A percentile compares a stretch with the other conserved stretches of the same genome.
phyloP scores from a whole-genome alignment of 352 stramenopile species.

The Pythium coloratum region DNA sequence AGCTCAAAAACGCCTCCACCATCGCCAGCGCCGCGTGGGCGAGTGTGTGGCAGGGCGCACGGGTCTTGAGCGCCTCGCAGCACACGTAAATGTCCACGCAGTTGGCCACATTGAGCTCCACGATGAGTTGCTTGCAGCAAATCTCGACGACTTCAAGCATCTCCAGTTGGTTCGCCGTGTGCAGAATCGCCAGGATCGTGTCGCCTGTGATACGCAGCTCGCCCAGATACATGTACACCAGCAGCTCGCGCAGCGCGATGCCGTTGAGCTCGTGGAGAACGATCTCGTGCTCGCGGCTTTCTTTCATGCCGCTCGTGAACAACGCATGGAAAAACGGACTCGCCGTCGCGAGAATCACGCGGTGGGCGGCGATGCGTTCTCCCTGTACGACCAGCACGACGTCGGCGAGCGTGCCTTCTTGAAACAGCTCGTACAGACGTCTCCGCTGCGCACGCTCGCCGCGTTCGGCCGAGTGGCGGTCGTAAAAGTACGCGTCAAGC shows the following conservation, averaged over 20 bases:
- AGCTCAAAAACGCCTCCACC: constrained; percentile 63
- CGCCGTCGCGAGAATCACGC: constrained; percentile 56
- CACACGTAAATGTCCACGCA: constrained; percentile 77
- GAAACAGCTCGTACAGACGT: constrained; percentile 49
- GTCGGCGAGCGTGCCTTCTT: constrained; percentile 54
- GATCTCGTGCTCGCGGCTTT: constrained; percentile 42
- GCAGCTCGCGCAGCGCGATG: constrained; percentile 44
- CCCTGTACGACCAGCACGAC: constrained; percentile 59
- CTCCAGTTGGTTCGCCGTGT: constrained; percentile 71
- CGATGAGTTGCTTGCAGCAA: constrained; percentile 72
- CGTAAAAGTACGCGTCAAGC: background rate
- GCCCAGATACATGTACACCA: constrained; percentile 73
- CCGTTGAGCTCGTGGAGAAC: constrained; percentile 54
- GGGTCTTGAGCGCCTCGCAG: constrained; percentile 56
- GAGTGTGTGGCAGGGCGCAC: constrained; percentile 46
- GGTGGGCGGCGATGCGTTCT: constrained; percentile 52
- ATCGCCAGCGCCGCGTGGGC: constrained; percentile 57
- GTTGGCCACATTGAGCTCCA: constrained; percentile 64
- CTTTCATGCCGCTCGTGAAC: constrained; percentile 77
- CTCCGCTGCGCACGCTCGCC: constrained; percentile 35
- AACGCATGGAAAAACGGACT: constrained; percentile 76
- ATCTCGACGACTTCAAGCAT: constrained; percentile 68
- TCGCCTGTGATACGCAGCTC: constrained; percentile 54
- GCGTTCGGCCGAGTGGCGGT: background rate
- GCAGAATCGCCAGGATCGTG: constrained; percentile 60